Evolutionary conservation across 2,329 filamentous ascomycete species (phyloP), one percentile per base, ranked within the genome.

Genomic region (Hymenoscyphus infarciens): DNA sequence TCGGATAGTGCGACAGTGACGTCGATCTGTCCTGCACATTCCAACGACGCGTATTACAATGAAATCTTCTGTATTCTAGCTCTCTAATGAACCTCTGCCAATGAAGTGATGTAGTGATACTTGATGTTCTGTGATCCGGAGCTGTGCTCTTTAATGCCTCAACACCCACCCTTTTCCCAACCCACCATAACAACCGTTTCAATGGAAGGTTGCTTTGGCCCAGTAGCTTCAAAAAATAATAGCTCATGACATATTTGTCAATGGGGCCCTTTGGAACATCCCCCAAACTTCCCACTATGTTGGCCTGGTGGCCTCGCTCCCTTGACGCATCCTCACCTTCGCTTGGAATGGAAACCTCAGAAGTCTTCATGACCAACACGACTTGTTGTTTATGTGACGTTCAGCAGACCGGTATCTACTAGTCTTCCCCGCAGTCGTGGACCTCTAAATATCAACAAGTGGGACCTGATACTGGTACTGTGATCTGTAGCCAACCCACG

Each of bases 31-130:
- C 64, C 15, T 49, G 67, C 68, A 67, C 52, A 55, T 55, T 64
- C 58, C 64, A 66, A 68, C 53, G 29, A 63, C 61, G 67, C 69
- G 68, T 67, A 67, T 61, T 13, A 29, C 67, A 69, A 72, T 66
- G 67, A 64, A 63, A 66, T 69, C 67, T 62, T 69, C 64, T 73
- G 71, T 73, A 73, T 69, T 72, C 70, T 73, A 73, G 67, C 64
- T 71, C 56, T 67, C 60, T 61, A 29, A 59, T 45, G 22, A 31
- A 31, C 29, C 22, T 55, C 53, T 55, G 22, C 53, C 27, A 55
- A 29, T 33, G 45, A 52, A 52, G 11, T 38, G 35, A 38, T 5
- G 35, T 11, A 15, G 35, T 22, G 19, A 22, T 52, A 25, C 45
- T 22, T 25, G 45, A 25, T 52, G 19, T 52, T 22, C 10, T 49